Evolutionary conservation across 2,329 filamentous ascomycete genomes (phyloP).

Genomic region (Teratosphaeria pseudoeucalypti): DNA sequence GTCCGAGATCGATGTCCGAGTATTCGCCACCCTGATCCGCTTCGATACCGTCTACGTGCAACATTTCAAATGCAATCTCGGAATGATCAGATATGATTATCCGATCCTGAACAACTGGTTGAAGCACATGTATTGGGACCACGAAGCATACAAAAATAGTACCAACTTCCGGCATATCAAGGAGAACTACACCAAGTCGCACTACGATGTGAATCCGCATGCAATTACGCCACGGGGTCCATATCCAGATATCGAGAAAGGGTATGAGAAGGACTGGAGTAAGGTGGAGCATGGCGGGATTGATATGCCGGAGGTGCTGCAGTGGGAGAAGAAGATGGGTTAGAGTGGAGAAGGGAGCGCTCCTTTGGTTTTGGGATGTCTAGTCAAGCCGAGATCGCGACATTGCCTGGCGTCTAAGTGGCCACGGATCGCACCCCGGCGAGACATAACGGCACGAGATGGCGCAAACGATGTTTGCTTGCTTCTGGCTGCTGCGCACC

Average conservation of each 20-base stretch:
- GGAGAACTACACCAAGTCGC: constrained; percentile 55
- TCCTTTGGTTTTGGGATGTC: too few relatives aligned
- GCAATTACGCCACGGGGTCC: constrained; percentile 54
- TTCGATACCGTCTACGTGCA: constrained; percentile 54
- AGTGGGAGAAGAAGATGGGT: constrained; percentile 20
- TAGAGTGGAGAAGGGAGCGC: background rate
- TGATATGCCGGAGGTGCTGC: constrained; percentile 30
- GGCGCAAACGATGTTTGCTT: background rate
- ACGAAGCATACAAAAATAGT: constrained; percentile 45
- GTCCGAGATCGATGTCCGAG: constrained; percentile 50
- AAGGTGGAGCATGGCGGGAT: constrained; percentile 41
- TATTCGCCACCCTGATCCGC: constrained; percentile 49
- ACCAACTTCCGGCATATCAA: constrained; percentile 60
- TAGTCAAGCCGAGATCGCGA: too few relatives aligned
- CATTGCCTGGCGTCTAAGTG: background rate
- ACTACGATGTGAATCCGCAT: constrained; percentile 49
- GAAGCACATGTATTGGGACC: constrained; percentile 48
- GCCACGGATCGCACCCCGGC: background rate
- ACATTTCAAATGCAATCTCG: constrained; percentile 58
- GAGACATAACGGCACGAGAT: background rate
- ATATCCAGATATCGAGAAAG: constrained; percentile 47
- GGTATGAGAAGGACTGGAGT: constrained; percentile 40
- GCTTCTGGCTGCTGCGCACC: background rate
- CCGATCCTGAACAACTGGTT: constrained; percentile 52
- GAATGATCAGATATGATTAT: constrained; percentile 48